These are phyloP conservation scores for Tetragonia tetragonoides DNA, from an alignment of 148 eudicot genomes.

Conservation along the genomic window DNA sequence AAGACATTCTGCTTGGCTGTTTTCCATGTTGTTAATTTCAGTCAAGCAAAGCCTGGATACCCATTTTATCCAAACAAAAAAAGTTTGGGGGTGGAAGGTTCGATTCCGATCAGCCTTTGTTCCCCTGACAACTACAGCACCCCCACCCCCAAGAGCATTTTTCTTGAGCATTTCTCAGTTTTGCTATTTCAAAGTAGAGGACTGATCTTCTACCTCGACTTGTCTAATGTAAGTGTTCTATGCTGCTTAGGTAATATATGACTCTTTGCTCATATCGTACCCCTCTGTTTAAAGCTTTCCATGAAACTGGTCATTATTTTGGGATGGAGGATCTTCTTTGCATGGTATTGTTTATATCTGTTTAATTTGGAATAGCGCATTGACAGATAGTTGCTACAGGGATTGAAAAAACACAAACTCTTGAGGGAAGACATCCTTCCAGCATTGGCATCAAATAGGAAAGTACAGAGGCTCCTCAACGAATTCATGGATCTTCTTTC, in stretches of 20 bases:
- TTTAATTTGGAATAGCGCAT: neutral
- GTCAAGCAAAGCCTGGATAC: too few species aligned
- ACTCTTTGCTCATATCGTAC: too few species aligned
- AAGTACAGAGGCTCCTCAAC: constrained; percentile 84
- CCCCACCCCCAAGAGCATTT: too few species aligned
- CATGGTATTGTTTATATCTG: neutral
- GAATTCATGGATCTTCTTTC: constrained; percentile 96
- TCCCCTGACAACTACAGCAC: too few species aligned
- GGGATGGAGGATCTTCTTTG: neutral
- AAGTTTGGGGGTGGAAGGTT: too few species aligned
- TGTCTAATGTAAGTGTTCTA: neutral
- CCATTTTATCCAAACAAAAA: too few species aligned
- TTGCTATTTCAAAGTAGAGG: neutral
- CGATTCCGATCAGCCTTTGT: too few species aligned
- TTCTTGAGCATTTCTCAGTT: neutral
- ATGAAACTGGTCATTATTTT: neutral
- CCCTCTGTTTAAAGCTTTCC: neutral
- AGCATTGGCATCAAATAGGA: constrained; percentile 90
- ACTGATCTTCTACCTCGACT: neutral
- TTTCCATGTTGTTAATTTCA: too few species aligned
- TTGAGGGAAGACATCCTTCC: constrained; percentile 95
- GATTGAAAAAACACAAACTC: constrained; percentile 87
- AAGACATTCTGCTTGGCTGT: neutral
- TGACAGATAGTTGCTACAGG: constrained; percentile 44
- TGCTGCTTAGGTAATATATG: neutral